These are phyloP conservation scores for Alternaria sp. DNA, from an alignment of 2,329 filamentous ascomycete genomes.

Conservation along the genomic window DNA sequence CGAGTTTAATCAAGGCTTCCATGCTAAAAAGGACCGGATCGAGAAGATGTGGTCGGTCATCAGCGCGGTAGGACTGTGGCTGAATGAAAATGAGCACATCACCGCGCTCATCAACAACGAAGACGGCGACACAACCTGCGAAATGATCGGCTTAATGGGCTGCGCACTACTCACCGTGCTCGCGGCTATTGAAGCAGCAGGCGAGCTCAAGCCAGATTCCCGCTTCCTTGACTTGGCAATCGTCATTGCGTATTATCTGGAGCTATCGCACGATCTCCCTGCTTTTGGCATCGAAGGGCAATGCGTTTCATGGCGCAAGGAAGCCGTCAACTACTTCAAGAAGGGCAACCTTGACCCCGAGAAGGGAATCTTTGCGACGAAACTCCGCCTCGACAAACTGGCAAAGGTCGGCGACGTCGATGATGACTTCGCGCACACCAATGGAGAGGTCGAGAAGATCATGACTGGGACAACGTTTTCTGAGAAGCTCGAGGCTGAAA, in stretches of 20 bases:
- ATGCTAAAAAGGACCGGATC: constrained; percentile 2
- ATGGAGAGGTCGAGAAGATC: background rate
- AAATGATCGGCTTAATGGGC: constrained; percentile 19
- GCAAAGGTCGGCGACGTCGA: constrained; percentile 1
- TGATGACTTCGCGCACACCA: background rate
- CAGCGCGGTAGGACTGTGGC: constrained; percentile 20
- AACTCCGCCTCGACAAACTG: constrained; percentile 13
- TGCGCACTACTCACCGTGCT: constrained; percentile 24
- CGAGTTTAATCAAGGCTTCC: constrained; percentile 21
- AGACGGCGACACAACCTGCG: constrained; percentile 10
- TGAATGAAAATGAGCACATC: constrained; percentile 6
- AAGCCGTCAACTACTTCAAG: constrained; percentile 21
- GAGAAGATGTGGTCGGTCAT: constrained; percentile 25
- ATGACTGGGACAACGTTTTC: background rate
- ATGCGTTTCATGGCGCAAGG: constrained; percentile 13
- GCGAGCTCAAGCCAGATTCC: constrained; percentile 24
- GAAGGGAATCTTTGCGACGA: constrained; percentile 15
- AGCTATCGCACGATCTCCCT: constrained; percentile 12
- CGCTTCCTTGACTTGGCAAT: constrained; percentile 25
- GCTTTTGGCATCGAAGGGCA: constrained; percentile 26
- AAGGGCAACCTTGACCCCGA: constrained; percentile 18
- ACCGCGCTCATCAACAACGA: constrained; percentile 10
- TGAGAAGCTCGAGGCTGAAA: background rate
- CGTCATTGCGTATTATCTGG: constrained; percentile 23
- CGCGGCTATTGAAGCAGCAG: constrained; percentile 15